Conservation (phyloP, 2,329 filamentous ascomycete species). For the Thelonectria olida region DNA sequence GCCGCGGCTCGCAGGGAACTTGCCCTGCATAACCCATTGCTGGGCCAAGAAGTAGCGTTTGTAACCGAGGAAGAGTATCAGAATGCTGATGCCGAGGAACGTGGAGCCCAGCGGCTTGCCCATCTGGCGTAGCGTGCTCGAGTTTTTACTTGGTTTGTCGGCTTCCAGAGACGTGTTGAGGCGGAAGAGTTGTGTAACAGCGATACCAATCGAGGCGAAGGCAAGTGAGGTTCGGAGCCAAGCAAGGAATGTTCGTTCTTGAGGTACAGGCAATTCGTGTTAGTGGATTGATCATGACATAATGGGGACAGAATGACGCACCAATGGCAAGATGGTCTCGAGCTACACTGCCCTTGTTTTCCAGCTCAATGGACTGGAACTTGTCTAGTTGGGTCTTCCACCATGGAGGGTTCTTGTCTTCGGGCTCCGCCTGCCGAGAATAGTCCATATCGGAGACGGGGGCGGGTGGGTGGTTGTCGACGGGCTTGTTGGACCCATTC, state of each 20-base stretch:
- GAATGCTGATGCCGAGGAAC: slow-evolving; percentile 78
- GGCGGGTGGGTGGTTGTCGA: slow-evolving; percentile 11
- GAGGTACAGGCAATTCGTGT: neutral
- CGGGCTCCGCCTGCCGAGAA: slow-evolving; percentile 28
- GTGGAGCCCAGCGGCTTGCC: slow-evolving; percentile 80
- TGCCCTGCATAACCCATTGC: slow-evolving; percentile 81
- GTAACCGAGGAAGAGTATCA: slow-evolving; percentile 80
- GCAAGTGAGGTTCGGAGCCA: slow-evolving; percentile 85
- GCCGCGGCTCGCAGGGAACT: slow-evolving; percentile 81
- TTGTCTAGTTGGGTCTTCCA: slow-evolving; percentile 59
- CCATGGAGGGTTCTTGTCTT: slow-evolving; percentile 51
- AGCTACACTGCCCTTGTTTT: slow-evolving; percentile 87
- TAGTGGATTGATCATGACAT: neutral
- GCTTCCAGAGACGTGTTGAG: slow-evolving; percentile 73
- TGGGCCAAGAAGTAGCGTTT: slow-evolving; percentile 82
- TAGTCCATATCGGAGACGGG: slow-evolving; percentile 23
- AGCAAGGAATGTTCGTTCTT: slow-evolving; percentile 85
- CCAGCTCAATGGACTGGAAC: slow-evolving; percentile 75
- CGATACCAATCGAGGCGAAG: slow-evolving; percentile 85
- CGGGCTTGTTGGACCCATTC: slow-evolving; percentile 14
- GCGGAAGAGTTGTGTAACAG: slow-evolving; percentile 85
- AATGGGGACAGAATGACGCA: slow-evolving; percentile 45
- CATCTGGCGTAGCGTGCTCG: slow-evolving; percentile 65
- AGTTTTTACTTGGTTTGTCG: slow-evolving; percentile 45
- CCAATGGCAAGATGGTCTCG: slow-evolving; percentile 83